Conservation (phyloP, 306 rosid species). For the Leucaena leucocephala region DNA sequence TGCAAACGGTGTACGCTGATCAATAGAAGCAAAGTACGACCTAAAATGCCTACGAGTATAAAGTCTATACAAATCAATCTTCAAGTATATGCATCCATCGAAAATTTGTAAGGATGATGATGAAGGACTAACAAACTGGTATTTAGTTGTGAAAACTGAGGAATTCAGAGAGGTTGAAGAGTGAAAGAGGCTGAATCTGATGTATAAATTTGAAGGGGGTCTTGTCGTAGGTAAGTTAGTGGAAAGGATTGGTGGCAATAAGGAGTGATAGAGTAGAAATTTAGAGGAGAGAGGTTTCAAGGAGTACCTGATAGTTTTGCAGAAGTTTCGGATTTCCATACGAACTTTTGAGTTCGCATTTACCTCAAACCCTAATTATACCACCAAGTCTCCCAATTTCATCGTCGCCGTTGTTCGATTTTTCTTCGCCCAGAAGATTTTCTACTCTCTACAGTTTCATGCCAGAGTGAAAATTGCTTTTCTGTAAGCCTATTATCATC, state of each 20-base stretch:
- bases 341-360: constrained; percentile 1
- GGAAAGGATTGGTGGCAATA: constrained; percentile 14
- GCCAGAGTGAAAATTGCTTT: neutral
- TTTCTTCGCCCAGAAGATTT: neutral
- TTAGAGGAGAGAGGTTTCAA: constrained; percentile 33
- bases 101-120: neutral
- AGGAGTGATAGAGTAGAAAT: constrained; percentile 28
- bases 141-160: constrained; percentile 11
- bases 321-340: constrained; percentile 44
- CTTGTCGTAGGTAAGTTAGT: constrained; percentile 30
- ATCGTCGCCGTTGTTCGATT: neutral
- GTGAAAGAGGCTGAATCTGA: constrained; percentile 24
- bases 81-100: neutral
- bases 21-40: constrained; percentile 38
- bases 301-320: constrained; percentile 49
- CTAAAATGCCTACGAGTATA: constrained; percentile 30
- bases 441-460: neutral
- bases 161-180: constrained; percentile 21
- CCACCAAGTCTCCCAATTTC: constrained; percentile 1
- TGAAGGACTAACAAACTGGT: constrained; percentile 35
- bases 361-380: neutral
- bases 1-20: constrained; percentile 29
- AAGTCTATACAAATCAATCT: constrained; percentile 1
- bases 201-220: neutral
- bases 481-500: neutral